A percentile compares a stretch with the other conserved stretches of the same genome.
These are phyloP conservation scores for Leccinum boreale DNA, from an alignment of 768 basidiomycete species.

Conservation along the genomic window DNA sequence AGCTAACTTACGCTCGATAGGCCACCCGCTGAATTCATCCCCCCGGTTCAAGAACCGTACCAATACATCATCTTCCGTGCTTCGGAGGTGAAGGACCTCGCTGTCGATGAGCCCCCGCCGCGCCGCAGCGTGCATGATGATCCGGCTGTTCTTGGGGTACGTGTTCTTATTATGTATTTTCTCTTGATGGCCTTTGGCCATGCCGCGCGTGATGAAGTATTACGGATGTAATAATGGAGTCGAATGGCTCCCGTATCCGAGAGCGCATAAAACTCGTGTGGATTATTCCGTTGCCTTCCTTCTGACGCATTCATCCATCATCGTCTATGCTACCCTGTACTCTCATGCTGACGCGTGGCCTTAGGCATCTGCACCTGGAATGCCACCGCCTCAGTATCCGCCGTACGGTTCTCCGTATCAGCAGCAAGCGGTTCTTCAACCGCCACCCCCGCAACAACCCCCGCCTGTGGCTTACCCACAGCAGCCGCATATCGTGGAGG, in stretches of 20 bases:
- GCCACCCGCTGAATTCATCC: conserved; percentile 74
- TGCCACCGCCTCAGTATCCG: conserved; percentile 29
- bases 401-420: conserved; percentile 31
- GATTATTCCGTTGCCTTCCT: conserved; percentile 63
- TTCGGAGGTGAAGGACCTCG: conserved; percentile 85
- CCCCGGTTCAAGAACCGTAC: conserved; percentile 80
- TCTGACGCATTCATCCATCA: conserved; percentile 35
- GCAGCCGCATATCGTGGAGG: conserved; percentile 27
- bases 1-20: conserved; percentile 38
- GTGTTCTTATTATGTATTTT: conserved; percentile 30
- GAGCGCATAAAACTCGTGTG: conserved; percentile 47
- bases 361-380: conserved; percentile 50
- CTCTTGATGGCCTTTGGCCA: conserved; percentile 1
- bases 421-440: conserved; percentile 31
- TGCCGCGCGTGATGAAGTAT: conserved; percentile 38
- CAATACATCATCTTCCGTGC: conserved; percentile 90
- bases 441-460: conserved; percentile 30
- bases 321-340: neutral
- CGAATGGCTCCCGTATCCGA: conserved; percentile 34
- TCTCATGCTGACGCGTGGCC: conserved; percentile 11
- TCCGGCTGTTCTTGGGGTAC: conserved; percentile 78
- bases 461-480: conserved; percentile 28
- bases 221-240: conserved; percentile 43
- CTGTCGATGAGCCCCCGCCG: conserved; percentile 66
- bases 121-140: conserved; percentile 74